Conservation (phyloP, 1,139 yeast genomes). For the Yamadazyma trypodendri region DNA sequence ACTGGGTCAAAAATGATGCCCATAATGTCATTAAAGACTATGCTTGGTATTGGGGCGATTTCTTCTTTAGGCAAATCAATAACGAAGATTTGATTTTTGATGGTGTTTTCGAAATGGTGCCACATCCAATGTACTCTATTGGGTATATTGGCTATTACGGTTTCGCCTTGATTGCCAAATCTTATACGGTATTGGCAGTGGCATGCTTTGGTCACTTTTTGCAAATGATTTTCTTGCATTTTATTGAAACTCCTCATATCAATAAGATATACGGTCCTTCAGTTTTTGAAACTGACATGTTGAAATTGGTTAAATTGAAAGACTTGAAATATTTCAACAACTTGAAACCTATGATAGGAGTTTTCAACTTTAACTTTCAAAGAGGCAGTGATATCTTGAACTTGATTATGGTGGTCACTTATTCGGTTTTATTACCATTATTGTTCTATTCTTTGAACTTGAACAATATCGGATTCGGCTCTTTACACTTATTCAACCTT, state of each 20-base stretch:
- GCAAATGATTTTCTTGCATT: constrained; percentile 75
- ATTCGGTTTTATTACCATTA: constrained; percentile 45
- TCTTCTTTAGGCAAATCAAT: constrained; percentile 75
- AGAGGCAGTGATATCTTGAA: constrained; percentile 67
- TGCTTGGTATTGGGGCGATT: constrained; percentile 97
- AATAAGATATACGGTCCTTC: constrained; percentile 70
- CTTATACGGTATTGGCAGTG: constrained; percentile 68
- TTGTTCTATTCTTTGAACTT: constrained; percentile 28
- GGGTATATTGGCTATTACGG: constrained; percentile 91
- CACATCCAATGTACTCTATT: constrained; percentile 92
- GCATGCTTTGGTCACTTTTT: constrained; percentile 76
- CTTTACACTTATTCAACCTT: constrained; percentile 4
- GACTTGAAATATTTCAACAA: constrained; percentile 48
- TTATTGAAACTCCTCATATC: constrained; percentile 85
- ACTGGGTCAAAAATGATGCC: constrained; percentile 88
- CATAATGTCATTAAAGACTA: constrained; percentile 87
- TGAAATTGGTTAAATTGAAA: constrained; percentile 38
- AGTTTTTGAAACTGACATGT: constrained; percentile 35
- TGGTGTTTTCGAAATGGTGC: constrained; percentile 89
- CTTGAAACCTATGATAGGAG: constrained; percentile 60
- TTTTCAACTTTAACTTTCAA: constrained; percentile 63
- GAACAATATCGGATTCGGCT: constrained; percentile 18
- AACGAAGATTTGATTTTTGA: constrained; percentile 80
- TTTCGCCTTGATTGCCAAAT: constrained; percentile 73
- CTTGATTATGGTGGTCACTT: constrained; percentile 44